Base-by-base conservation (phyloP, 257 asterid species). In the Rubia yunnanensis region DNA sequence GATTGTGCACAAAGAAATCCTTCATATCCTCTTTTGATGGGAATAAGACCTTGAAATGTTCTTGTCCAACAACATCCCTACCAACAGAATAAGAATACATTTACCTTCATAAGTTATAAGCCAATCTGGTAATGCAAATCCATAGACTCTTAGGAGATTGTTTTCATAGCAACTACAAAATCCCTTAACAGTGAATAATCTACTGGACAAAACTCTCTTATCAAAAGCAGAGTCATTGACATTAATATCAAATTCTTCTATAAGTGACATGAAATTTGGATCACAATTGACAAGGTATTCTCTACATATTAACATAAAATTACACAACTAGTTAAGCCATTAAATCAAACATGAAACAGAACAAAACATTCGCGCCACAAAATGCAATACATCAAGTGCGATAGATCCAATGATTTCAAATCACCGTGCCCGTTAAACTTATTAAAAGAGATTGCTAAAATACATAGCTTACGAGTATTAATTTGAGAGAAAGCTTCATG, bases 21-120 rank as follows among this genome's bases (percentile, higher is more conserved):
- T 95, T 80, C 34, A 86, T 89, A 66, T 89, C 86, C n/a, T n/a
- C n/a, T n/a, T n/a, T n/a, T n/a, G 82, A 95, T 89, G 4, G 96
- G 96, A 62, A 86, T 89, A 70, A 89, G 95, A 80, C 96, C 80
- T 95, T 81, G 66, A 88, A 88, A 77, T 95, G 82, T 72, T 89
- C 96, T 79, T 89, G 95, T 55, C 96, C 96, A 72, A 95, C 96
- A 72, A 95, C 87, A 81, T 89, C 96, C 96, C 97, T 89, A 74
- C 64, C 61, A 52, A 46, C 70, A 73, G 31, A n/a, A 61, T 34
- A 71, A 22, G 24, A 65, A 41, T 41, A 59, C 38, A 68, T 39
- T 66, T 49, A 30, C 6, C 15, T n/a, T 54, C 44, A 52, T 4
- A 8, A 7, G 26, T n/a, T 7, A 48, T 49, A 28, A 50, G 9